Percentiles rank a stretch among this genome's conserved stretches.
These are phyloP conservation scores for Tetradesmus obliquus DNA, from an alignment of 139 green algal genomes.

Conservation along the genomic window DNA sequence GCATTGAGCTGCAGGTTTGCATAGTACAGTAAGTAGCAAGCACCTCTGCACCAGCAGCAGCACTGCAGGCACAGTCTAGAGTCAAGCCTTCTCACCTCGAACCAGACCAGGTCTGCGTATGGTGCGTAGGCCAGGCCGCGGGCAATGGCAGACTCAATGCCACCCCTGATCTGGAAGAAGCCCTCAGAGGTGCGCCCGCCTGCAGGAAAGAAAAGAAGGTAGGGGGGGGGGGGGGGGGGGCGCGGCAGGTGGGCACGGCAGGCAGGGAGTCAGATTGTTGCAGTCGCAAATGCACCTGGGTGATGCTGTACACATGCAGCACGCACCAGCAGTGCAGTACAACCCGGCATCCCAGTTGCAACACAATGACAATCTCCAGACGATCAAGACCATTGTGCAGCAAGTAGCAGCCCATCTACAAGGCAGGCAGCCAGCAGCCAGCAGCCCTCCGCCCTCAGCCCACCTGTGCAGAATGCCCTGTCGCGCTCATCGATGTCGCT, in stretches of 20 bases:
- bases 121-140: slow-evolving; percentile 89
- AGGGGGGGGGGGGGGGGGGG: neutral
- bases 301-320: too few relatives aligned
- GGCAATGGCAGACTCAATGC: slow-evolving; percentile 84
- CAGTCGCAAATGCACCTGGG: too few relatives aligned
- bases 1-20: too few relatives aligned
- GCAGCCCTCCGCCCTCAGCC: too few relatives aligned
- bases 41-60: too few relatives aligned
- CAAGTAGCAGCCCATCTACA: too few relatives aligned
- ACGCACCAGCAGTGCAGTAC: too few relatives aligned
- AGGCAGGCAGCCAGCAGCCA: neutral
- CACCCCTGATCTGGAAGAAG: slow-evolving; percentile 81
- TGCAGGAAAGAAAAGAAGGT: too few relatives aligned
- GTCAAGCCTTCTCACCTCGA: slow-evolving; percentile 73
- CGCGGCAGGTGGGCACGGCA: neutral
- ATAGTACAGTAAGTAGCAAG: too few relatives aligned
- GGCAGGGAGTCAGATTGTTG: neutral
- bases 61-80: too few relatives aligned
- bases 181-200: slow-evolving; percentile 87
- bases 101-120: slow-evolving; percentile 91
- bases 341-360: too few relatives aligned
- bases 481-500: slow-evolving; percentile 86
- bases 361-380: neutral
- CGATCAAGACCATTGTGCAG: too few relatives aligned
- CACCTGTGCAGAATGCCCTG: slow-evolving; percentile 83